phyloP scores from a whole-genome alignment of 805 yeast species.

The Candida tibetensis region DNA sequence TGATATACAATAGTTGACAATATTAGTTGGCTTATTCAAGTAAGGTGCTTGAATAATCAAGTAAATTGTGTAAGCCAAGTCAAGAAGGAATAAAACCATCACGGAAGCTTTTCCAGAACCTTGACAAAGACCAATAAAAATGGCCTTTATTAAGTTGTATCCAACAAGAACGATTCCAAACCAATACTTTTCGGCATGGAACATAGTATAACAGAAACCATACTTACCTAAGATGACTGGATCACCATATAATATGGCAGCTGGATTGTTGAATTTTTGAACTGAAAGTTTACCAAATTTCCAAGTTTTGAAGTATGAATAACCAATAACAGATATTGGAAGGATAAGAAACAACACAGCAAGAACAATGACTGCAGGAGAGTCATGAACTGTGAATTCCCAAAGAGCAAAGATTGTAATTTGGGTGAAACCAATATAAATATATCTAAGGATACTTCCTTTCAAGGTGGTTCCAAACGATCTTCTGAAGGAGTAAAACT shows the following conservation, averaged over 20 bases:
- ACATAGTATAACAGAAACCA: constrained; percentile 90
- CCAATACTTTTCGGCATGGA: constrained; percentile 76
- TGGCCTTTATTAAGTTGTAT: constrained; percentile 62
- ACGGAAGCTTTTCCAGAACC: constrained; percentile 79
- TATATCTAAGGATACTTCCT: constrained; percentile 75
- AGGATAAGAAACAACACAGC: constrained; percentile 70
- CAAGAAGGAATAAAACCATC: constrained; percentile 70
- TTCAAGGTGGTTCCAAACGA: constrained; percentile 63
- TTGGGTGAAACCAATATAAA: constrained; percentile 84
- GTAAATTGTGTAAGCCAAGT: constrained; percentile 63
- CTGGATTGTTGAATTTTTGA: constrained; percentile 68
- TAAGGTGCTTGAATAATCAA: constrained; percentile 70
- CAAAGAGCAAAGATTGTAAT: constrained; percentile 74
- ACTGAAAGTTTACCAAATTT: constrained; percentile 63
- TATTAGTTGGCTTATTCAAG: constrained; percentile 79
- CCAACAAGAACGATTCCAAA: constrained; percentile 66
- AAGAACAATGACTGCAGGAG: constrained; percentile 83
- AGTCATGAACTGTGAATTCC: constrained; percentile 81
- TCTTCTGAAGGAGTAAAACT: constrained; percentile 48
- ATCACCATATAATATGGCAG: constrained; percentile 83
- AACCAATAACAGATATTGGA: constrained; percentile 56
- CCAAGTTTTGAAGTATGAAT: constrained; percentile 64
- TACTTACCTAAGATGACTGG: constrained; percentile 67
- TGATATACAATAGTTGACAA: constrained; percentile 68
- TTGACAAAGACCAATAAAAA: constrained; percentile 79